phyloP scores from a whole-genome alignment of 495 filamentous ascomycete genomes.

The Delitschia confertaspora region DNA sequence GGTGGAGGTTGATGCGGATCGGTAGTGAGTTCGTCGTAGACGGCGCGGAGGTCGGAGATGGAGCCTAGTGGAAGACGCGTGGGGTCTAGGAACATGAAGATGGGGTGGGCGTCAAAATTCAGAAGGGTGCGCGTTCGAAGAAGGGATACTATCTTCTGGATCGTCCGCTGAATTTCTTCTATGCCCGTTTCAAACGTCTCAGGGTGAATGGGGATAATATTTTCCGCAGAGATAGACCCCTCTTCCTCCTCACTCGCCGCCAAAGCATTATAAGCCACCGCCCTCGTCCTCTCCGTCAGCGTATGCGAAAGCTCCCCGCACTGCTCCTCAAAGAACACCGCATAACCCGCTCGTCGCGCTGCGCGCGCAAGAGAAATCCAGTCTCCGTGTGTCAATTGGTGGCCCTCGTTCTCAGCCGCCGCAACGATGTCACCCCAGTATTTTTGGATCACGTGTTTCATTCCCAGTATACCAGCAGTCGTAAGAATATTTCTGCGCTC shows the following conservation, averaged over 20 bases:
- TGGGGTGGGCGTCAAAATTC: constrained; percentile 16
- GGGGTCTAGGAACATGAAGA: constrained; percentile 20
- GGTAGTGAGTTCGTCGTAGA: constrained; percentile 34
- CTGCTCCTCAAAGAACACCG: constrained; percentile 12
- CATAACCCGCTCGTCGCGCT: constrained; percentile 1
- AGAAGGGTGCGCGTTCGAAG: constrained; percentile 18
- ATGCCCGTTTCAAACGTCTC: constrained; percentile 3
- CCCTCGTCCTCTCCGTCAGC: neutral
- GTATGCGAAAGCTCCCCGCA: constrained; percentile 2
- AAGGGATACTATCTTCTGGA: constrained; percentile 13
- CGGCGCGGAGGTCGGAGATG: constrained; percentile 8
- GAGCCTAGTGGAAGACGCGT: constrained; percentile 2
- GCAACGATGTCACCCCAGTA: constrained; percentile 8
- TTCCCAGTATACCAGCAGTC: constrained; percentile 2
- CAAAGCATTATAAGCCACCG: neutral
- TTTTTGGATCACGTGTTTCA: constrained; percentile 1
- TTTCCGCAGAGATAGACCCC: neutral
- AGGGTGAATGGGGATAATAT: constrained; percentile 5
- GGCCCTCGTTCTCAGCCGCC: constrained; percentile 3
- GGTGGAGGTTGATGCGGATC: constrained; percentile 27
- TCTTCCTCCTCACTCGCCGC: neutral
- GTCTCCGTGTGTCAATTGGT: neutral
- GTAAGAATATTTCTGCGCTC: constrained; percentile 5
- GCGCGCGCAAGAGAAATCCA: constrained; percentile 15
- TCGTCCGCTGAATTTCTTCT: neutral